Base-by-base conservation (phyloP, 108 stramenopile species). In the Bacterosira constricta region DNA sequence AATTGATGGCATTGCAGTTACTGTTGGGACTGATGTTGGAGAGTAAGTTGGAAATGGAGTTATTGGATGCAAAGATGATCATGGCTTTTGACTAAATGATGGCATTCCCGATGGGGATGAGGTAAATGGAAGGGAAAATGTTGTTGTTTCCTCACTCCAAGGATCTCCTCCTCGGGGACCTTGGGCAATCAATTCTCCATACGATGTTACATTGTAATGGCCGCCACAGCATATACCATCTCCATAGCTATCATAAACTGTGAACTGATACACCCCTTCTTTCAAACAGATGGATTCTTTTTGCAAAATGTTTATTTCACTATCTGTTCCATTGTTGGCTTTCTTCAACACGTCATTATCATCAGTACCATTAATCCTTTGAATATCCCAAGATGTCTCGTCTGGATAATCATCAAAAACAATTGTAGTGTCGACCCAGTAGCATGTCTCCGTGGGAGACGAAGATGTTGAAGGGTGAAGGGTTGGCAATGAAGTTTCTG, bases 41-140 rank as follows among this genome's bases (percentile, higher is more conserved):
- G n/a, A n/a, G n/a, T n/a, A n/a, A n/a, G n/a, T n/a, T n/a, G n/a
- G n/a, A n/a, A n/a, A n/a, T n/a, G n/a, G n/a, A n/a, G n/a, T n/a
- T n/a, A n/a, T n/a, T n/a, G n/a, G n/a, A n/a, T n/a, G n/a, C n/a
- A n/a, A n/a, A n/a, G n/a, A n/a, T n/a, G n/a, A n/a, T n/a, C n/a
- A n/a, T n/a, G n/a, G n/a, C n/a, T n/a, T n/a, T n/a, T n/a, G n/a
- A n/a, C n/a, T n/a, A n/a, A n/a, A n/a, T n/a, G n/a, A n/a, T n/a
- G n/a, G n/a, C n/a, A n/a, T n/a, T n/a, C n/a, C n/a, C n/a, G n/a
- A n/a, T n/a, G n/a, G n/a, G n/a, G n/a, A n/a, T n/a, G n/a, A n/a
- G 46, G 46, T 47, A 47, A 47, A 47, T 47, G 46, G 46, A 47
- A 47, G 20, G 12, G 46, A 47, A 47, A 47, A 47, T 47, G 6